Conservation (phyloP, 345 rosid genomes). For the Cardiospermum halicacabum region DNA sequence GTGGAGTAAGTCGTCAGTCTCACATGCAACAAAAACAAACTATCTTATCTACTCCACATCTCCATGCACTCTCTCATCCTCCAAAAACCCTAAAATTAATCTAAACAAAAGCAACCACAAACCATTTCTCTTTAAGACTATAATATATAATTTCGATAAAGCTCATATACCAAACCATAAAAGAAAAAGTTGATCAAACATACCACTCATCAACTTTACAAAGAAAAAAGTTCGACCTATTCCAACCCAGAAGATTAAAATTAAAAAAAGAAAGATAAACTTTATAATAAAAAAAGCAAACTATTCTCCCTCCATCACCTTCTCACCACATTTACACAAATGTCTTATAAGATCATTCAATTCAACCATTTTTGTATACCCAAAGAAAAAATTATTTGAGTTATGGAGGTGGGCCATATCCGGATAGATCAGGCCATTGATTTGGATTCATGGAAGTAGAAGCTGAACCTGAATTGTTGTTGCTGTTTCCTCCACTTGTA, state of each 20-base stretch:
- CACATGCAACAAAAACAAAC: constrained; percentile 32
- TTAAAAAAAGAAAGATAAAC: too few species aligned
- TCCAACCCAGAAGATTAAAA: constrained; percentile 13
- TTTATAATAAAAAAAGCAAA: constrained; percentile 15
- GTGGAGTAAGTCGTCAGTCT: constrained; percentile 23
- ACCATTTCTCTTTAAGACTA: neutral
- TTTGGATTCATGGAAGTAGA: constrained; percentile 32
- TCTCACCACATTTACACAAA: constrained; percentile 20
- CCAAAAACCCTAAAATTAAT: constrained; percentile 15
- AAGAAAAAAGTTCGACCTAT: constrained; percentile 7
- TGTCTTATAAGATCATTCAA: too few species aligned
- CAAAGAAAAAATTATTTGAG: constrained; percentile 6
- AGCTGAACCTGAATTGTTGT: constrained; percentile 9
- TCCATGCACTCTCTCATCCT: constrained; percentile 11
- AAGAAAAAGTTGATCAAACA: constrained; percentile 20
- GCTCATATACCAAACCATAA: neutral
- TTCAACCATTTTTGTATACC: constrained; percentile 12
- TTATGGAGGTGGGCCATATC: constrained; percentile 33
- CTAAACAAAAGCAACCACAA: neutral
- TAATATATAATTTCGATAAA: neutral
- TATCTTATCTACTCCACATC: constrained; percentile 29
- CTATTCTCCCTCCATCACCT: constrained; percentile 16
- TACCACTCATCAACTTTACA: constrained; percentile 2
- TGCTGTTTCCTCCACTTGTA: constrained; percentile 12
- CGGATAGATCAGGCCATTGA: constrained; percentile 30